phyloP scores from a whole-genome alignment of 371 early-diverging fungal genomes.

The Mortierella sp. region DNA sequence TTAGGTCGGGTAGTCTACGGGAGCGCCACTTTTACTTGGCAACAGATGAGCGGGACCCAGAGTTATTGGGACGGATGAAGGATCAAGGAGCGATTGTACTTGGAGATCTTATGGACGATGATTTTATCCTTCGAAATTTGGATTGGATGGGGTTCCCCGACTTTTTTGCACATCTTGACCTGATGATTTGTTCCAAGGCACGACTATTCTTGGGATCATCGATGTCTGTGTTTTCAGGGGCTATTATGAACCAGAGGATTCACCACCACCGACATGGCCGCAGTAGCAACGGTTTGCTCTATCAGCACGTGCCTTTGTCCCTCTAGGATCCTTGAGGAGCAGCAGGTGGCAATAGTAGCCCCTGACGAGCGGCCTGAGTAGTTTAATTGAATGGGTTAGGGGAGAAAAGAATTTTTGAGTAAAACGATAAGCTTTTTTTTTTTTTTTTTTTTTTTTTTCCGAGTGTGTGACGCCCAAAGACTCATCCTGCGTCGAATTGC shows the following conservation, averaged over 20 bases:
- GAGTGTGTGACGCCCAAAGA: too few relatives aligned
- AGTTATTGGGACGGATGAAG: neutral
- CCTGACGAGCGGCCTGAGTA: too few relatives aligned
- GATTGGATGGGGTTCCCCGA: conserved; percentile 12
- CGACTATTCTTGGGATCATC: conserved; percentile 7
- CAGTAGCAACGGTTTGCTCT: conserved; percentile 8
- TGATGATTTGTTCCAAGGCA: conserved; percentile 7
- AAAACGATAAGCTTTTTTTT: too few relatives aligned
- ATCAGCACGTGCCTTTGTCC: conserved; percentile 1
- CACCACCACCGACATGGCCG: conserved; percentile 6
- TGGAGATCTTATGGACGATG: conserved; percentile 11
- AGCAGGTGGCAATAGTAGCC: too few relatives aligned
- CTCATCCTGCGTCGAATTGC: too few relatives aligned
- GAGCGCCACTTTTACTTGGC: conserved; percentile 8
- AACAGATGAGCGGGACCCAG: conserved; percentile 5
- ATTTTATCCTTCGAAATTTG: conserved; percentile 2
- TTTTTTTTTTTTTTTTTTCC: too few relatives aligned
- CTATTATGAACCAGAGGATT: conserved; percentile 11
- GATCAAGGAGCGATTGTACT: conserved; percentile 11
- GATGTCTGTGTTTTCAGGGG: conserved; percentile 12
- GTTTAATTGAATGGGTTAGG: too few relatives aligned
- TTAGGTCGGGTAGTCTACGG: conserved; percentile 5
- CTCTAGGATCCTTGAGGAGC: neutral
- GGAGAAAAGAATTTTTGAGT: too few relatives aligned
- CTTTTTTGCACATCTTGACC: conserved; percentile 7